Conservation (phyloP, 73 alveolate species). For the Strombidium stylifer region DNA sequence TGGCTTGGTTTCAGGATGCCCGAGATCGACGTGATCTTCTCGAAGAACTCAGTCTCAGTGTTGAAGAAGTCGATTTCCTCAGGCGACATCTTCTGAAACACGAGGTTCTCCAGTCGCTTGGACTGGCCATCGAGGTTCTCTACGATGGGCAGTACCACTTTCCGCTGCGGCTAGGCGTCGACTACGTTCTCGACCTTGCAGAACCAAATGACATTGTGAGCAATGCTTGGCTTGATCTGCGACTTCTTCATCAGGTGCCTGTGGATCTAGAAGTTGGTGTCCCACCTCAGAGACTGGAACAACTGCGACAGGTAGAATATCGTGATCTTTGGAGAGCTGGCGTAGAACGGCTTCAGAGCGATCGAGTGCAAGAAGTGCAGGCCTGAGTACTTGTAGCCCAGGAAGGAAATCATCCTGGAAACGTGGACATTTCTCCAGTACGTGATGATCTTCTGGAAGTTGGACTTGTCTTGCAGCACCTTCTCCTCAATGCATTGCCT, state of each 20-base stretch:
- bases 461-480: too few relatives aligned
- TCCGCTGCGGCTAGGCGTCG: slow-evolving; percentile 43
- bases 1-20: slow-evolving; percentile 78
- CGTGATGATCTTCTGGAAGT: too few relatives aligned
- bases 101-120: slow-evolving; percentile 25
- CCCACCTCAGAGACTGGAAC: slow-evolving; percentile 48
- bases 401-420: slow-evolving; percentile 1
- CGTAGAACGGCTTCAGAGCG: slow-evolving; percentile 15
- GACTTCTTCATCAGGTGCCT: slow-evolving; percentile 63
- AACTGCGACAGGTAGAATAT: slow-evolving; percentile 27
- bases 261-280: slow-evolving; percentile 38
- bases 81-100: slow-evolving; percentile 45
- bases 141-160: slow-evolving; percentile 61
- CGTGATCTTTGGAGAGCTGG: not conserved
- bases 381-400: slow-evolving; percentile 26
- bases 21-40: slow-evolving; percentile 70
- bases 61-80: slow-evolving; percentile 54
- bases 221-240: slow-evolving; percentile 53
- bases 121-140: slow-evolving; percentile 58
- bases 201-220: slow-evolving; percentile 72
- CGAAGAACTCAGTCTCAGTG: slow-evolving; percentile 72
- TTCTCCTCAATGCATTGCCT: too few relatives aligned
- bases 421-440: slow-evolving; percentile 20
- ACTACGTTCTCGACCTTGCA: slow-evolving; percentile 68
- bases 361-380: slow-evolving; percentile 10